Evolutionary conservation across 192 early-diverging fungal genomes (phyloP), one percentile per base, ranked within the genome.

Genomic region (Coemansia sp.): DNA sequence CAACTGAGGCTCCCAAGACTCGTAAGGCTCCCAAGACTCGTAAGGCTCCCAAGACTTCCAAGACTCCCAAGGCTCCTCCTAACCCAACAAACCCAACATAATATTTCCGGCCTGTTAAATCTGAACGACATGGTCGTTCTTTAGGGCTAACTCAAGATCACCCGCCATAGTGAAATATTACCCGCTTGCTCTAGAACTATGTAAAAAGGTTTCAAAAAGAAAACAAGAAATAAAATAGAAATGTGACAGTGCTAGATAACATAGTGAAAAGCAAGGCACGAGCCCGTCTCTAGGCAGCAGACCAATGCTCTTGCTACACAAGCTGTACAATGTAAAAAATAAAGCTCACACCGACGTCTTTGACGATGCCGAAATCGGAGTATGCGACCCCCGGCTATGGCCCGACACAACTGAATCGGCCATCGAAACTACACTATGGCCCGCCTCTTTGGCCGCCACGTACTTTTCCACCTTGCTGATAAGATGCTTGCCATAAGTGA

Each of bases 401-500:
- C 17, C 57, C 48, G 48, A 22, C 43, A 45, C 14, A 35, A 35
- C 32, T 6, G 32, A 35, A 35, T 35, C 32, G 6, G 6, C 6
- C 32, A 35, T 1, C 1, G 6, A 35, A 6, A 35, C 32, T 0
- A 21, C 21, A 0, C 21, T 21, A 21, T 35, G 48, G 48, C 48
- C 7, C 48, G 48, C 17, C 19, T 80, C 69, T 48, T 66, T 59
- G 27, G 41, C 49, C 4, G 62, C 68, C 57, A 73, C 37, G 52
- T 73, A 66, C 75, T 77, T 81, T 35, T 84, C 82, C 15, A 84
- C 78, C 69, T 84, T 92, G 61, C 77, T 84, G 71, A 97, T 98
- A 23, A 98, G 83, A 65, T 97, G 95, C 78, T 98, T 98, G 62
- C 95, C 95, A 74, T 98, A 98, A 24, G 95, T 97, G 76, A 92